Base-by-base conservation (phyloP, 1,284 basidiomycete species). In the Ceratorhiza oryzae-sativae region DNA sequence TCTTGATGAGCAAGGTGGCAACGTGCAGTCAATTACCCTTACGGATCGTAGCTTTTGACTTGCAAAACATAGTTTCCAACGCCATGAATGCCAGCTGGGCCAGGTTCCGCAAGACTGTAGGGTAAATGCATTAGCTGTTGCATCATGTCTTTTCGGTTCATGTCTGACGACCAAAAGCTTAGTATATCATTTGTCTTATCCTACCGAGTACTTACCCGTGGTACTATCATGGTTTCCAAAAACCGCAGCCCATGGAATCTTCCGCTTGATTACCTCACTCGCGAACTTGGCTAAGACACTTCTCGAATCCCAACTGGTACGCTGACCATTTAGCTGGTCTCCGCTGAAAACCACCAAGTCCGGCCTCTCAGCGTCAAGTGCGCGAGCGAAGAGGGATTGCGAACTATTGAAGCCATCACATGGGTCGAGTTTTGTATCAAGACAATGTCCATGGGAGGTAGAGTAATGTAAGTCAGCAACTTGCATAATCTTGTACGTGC, bases 391-490 rank as follows among this genome's bases (percentile, higher is more conserved):
- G 71, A 96, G 86, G 0, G 87, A 83, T 18, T 84, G 85, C 0
- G 94, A 94, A 73, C 91, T 84, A 73, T 88, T 87, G 79, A 96
- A 94, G 1, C 92, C 90, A 36, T 82, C 80, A 39, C 82, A 82
- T 0, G 79, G 78, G 1, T 55, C 39, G 84, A 80, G 77, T 77
- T 77, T 71, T 0, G 87, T 90, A 73, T 95, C 93, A 51, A 86
- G 85, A 77, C 94, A 96, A 10, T 80, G 75, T 1, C 92, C 93
- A 53, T 85, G 82, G 2, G 87, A 87, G 48, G 93, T 90, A 0
- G 92, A 93, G 74, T 83, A 97, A 80, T 97, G 95, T 32, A 97
- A 83, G 80, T 97, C 95, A 1, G 95, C 95, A 34, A 96, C 85
- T 80, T 97, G 95, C 75, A 97, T 84, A 75, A 97, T 89, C 80